Conservation (phyloP, 1,139 yeast species). For the Protomyces gravidus region DNA sequence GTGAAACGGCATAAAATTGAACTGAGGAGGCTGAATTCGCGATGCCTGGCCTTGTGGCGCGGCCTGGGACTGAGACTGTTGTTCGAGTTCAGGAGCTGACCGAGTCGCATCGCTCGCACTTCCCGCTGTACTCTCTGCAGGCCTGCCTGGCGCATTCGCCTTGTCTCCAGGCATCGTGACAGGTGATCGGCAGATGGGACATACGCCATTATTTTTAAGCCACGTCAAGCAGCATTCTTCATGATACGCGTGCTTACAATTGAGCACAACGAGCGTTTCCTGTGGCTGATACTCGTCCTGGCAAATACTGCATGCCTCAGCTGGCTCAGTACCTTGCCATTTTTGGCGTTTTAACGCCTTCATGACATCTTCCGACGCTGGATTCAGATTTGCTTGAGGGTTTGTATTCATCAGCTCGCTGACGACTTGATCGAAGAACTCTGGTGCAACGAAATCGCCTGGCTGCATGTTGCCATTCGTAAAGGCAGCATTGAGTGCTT, state of each 20-base stretch:
- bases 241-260: conserved; percentile 19
- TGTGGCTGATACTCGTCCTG: conserved; percentile 11
- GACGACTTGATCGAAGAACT: conserved; percentile 18
- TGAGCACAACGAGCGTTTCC: conserved; percentile 9
- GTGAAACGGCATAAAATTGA: neutral
- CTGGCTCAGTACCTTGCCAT: neutral
- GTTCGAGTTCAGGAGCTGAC: no score
- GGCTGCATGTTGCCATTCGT: neutral
- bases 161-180: no score
- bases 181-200: conserved; percentile 26
- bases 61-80: no score
- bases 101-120: no score
- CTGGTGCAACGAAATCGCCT: conserved; percentile 19
- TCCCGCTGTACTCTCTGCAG: no score
- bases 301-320: conserved; percentile 22
- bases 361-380: conserved; percentile 7
- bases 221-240: conserved; percentile 23
- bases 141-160: no score
- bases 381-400: conserved; percentile 20
- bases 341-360: neutral
- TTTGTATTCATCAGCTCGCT: conserved; percentile 19
- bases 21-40: no score
- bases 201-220: conserved; percentile 16
- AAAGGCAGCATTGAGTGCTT: conserved; percentile 12
- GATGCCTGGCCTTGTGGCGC: no score